Percentiles rank a stretch among this genome's conserved stretches.
Conservation (phyloP, 148 eudicot species). For the Cornus kousa region DNA sequence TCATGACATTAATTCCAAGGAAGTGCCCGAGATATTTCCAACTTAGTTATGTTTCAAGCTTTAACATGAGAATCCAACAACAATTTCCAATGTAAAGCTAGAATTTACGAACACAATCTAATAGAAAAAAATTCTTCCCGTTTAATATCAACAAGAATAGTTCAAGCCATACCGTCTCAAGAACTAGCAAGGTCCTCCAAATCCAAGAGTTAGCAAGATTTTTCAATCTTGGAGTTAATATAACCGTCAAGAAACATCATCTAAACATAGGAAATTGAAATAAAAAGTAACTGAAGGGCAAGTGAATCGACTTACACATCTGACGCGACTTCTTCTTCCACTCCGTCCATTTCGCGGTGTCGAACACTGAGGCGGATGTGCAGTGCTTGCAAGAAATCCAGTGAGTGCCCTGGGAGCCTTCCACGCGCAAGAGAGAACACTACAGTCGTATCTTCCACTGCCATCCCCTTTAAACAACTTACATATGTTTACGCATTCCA, state of each 20-base stretch:
- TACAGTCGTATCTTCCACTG: slow-evolving; percentile 66
- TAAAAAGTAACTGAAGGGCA: not conserved
- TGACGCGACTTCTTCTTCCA: slow-evolving; percentile 34
- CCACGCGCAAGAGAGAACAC: slow-evolving; percentile 79
- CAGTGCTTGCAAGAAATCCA: slow-evolving; percentile 78
- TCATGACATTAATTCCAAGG: not conserved
- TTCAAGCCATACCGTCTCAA: not conserved
- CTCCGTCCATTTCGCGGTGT: slow-evolving; percentile 20
- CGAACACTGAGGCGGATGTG: slow-evolving; percentile 42
- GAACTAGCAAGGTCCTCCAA: not conserved
- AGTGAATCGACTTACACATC: slow-evolving; percentile 42
- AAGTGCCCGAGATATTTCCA: not conserved
- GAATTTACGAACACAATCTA: not conserved
- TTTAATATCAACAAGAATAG: not conserved
- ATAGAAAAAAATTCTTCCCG: not conserved
- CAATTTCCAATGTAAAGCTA: not conserved
- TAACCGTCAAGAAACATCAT: not conserved
- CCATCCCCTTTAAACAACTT: slow-evolving; percentile 58
- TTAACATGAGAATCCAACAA: not conserved
- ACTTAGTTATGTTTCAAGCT: not conserved
- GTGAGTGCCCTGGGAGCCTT: slow-evolving; percentile 88
- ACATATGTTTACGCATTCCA: slow-evolving; percentile 78
- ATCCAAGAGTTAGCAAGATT: not conserved
- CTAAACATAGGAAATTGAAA: not conserved
- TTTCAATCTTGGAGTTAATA: not conserved